Evolutionary conservation across 2,329 filamentous ascomycete species (phyloP).

Genomic region (Phialophora tarda): DNA sequence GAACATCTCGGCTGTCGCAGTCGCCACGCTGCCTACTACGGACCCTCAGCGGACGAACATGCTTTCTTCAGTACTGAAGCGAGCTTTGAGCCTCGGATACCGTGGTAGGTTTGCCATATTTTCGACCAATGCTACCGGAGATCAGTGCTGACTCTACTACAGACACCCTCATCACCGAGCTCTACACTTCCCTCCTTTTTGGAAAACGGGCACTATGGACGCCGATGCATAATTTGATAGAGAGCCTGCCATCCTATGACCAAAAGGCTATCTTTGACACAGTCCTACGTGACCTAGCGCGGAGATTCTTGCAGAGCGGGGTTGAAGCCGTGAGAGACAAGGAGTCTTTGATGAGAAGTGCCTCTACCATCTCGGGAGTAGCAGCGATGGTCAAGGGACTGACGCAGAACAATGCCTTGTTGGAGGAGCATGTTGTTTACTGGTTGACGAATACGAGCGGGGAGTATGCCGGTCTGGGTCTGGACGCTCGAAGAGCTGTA

Average conservation of each 20-base stretch:
- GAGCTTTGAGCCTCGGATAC: conserved; percentile 74
- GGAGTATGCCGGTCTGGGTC: conserved; percentile 67
- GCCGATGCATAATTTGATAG: conserved; percentile 49
- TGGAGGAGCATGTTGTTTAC: conserved; percentile 62
- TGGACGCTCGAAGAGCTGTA: conserved; percentile 71
- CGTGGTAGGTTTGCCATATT: conserved; percentile 56
- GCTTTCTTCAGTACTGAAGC: conserved; percentile 57
- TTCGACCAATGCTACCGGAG: background rate
- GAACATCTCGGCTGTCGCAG: conserved; percentile 60
- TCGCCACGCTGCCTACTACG: conserved; percentile 44
- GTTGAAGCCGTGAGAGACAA: conserved; percentile 28
- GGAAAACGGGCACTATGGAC: conserved; percentile 40
- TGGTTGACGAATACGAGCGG: conserved; percentile 71
- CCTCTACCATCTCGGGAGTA: conserved; percentile 59
- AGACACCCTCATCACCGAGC: conserved; percentile 50
- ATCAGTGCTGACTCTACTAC: conserved; percentile 7
- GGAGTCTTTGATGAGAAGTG: conserved; percentile 15
- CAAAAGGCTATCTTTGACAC: conserved; percentile 55
- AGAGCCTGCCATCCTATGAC: conserved; percentile 54
- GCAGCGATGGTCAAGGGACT: conserved; percentile 63
- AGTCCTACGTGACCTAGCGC: conserved; percentile 53
- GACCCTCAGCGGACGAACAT: conserved; percentile 42
- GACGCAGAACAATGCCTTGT: conserved; percentile 53
- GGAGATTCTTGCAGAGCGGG: conserved; percentile 45
- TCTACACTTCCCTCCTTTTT: conserved; percentile 49